Conservation (phyloP, 2,329 filamentous ascomycete species). For the Alternaria ventricosa region DNA sequence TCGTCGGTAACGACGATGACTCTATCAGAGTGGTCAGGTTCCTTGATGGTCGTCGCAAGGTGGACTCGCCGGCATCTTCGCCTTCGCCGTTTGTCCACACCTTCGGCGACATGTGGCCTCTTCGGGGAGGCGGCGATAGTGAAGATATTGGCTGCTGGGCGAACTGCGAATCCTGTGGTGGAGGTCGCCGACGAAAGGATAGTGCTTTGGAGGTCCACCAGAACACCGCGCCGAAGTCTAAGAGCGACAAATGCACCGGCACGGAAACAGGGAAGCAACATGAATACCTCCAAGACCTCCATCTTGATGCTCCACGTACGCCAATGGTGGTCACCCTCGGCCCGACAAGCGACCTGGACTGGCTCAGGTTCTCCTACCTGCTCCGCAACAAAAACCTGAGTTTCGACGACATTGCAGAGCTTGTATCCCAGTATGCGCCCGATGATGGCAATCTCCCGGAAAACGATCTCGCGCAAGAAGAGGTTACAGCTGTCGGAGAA, state of each 20-base stretch:
- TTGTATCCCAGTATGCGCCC: neutral
- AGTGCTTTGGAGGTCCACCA: neutral
- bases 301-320: neutral
- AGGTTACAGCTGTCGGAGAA: neutral
- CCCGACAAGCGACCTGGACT: neutral
- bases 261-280: neutral
- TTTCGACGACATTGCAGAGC: slow-evolving; percentile 5
- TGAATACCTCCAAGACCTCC: neutral
- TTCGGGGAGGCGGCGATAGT: neutral
- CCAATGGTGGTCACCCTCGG: neutral
- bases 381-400: slow-evolving; percentile 1
- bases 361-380: slow-evolving; percentile 1
- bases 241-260: neutral
- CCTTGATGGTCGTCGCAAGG: neutral
- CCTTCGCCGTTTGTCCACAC: neutral
- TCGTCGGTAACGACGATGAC: neutral
- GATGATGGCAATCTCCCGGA: neutral
- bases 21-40: slow-evolving; percentile 1
- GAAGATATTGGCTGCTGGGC: neutral
- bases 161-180: neutral
- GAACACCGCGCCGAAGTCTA: neutral
- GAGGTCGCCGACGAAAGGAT: neutral
- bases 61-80: neutral
- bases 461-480: neutral
- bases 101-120: neutral